Base-by-base conservation (phyloP, 2,329 filamentous ascomycete species). In the Xylaria sp. region DNA sequence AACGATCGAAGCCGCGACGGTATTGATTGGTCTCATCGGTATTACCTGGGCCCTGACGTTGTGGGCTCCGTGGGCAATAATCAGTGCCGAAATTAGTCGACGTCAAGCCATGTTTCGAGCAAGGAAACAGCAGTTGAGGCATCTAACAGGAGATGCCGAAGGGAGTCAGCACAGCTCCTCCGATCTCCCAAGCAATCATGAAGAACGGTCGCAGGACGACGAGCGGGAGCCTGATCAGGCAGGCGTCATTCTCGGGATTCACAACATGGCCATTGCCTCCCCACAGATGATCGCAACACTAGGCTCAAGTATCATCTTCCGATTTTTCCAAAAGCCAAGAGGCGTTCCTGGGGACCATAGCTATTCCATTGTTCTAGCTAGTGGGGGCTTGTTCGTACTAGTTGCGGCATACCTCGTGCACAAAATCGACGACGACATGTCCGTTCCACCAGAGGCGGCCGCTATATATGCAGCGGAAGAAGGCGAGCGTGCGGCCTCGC, bases 21-120 rank as follows among this genome's bases (percentile, higher is more conserved):
- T 89, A 1, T 86, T 97, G 39, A 91, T 97, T 64, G 93, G 90
- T 1, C 82, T 96, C 27, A 90, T 97, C 56, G 95, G 95, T 39
- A 89, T 98, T 67, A 94, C 93, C 0, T 98, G 95, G 95, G 94
- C 94, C 24, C 83, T 98, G 75, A 94, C 94, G 1, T 88, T 97
- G 30, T 98, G 95, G 95, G 95, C 94, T 0, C 95, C 95, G 0
- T 98, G 95, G 82, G 94, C 95, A 47, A 92, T 98, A 74, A 98
- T 98, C 78, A 94, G 93, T 54, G 93, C 93, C 4, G 95, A 98
- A 79, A 94, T 98, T 70, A 92, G 92, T 69, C 92, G 90, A 68
- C 90, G 93, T 5, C 93, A 97, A 77, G 89, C 91, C 48, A 71
- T 81, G 19, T 78, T 83, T 27, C 84, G 85, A 24, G 79, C 82